Evolutionary conservation across 805 yeast species (phyloP), one percentile per base, ranked within the genome.

Genomic region (Hanseniaspora pseudoguilliermondii): DNA sequence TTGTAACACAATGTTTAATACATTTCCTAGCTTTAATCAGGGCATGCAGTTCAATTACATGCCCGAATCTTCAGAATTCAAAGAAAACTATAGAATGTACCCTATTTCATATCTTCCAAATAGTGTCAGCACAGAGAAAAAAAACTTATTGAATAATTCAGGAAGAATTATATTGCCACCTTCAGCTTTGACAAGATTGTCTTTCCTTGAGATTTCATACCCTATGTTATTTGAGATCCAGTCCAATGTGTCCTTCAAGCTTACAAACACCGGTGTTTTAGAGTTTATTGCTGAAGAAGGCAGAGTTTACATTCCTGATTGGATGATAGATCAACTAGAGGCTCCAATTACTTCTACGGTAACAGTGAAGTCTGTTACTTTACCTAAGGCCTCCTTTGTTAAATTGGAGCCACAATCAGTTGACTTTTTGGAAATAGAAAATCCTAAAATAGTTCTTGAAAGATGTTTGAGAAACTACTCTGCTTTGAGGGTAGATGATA

Each of bases 211-310:
- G 65, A 88, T 93, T 57, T 75, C 96, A 62, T 93, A 93, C 65
- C 99, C 99, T 0, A 93, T 93, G 99, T 74, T 93, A 49, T 93
- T 93, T 65, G 85, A 84, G 67, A 71, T 93, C 42, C 73, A 74
- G 36, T 84, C 85, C 55, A 95, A 84, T 62, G 83, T 79, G 39
- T 73, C 78, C 25, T 73, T 75, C 3, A 66, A 74, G 35, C 72
- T 66, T 8, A 87, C 97, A 0, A 96, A 89, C 66, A 85, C 90
- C 48, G 99, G 99, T 65, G 98, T 93, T 32, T 72, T 93, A 59
- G 98, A 93, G 71, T 93, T 93, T 68, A 84, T 86, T 18, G 96
- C 98, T 0, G 97, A 93, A 65, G 98, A 93, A 72, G 99, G 99
- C 18, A 76, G 98, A 57, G 93, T 81, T 2, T 93, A 93, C 66